phyloP scores from a whole-genome alignment of 1,284 basidiomycete genomes.

The Tilletia caries region DNA sequence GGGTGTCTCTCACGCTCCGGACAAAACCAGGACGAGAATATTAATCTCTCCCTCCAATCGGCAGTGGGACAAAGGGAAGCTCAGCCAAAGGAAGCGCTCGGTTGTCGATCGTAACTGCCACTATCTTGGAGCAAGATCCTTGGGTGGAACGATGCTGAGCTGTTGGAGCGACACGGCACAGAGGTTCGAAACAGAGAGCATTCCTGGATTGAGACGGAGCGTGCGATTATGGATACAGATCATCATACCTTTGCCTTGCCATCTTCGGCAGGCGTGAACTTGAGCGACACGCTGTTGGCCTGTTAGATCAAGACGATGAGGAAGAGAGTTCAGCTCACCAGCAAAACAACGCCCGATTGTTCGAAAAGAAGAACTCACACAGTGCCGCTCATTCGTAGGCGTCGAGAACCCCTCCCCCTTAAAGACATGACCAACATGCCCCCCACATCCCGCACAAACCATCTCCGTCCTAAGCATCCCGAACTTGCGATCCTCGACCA shows the following conservation, averaged over 20 bases:
- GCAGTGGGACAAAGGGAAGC: too few relatives aligned
- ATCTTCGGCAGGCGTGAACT: slow-evolving; percentile 5
- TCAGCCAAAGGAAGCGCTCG: too few relatives aligned
- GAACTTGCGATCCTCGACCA: slow-evolving; percentile 56
- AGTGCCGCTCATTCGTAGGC: slow-evolving; percentile 76
- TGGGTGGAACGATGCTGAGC: too few relatives aligned
- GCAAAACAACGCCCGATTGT: background rate
- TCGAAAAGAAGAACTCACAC: slow-evolving; percentile 48
- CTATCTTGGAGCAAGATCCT: too few relatives aligned
- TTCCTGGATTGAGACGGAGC: too few relatives aligned
- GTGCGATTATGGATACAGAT: too few relatives aligned
- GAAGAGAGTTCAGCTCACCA: background rate
- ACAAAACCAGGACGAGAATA: too few relatives aligned
- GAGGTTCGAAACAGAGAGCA: too few relatives aligned
- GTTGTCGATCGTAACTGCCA: too few relatives aligned
- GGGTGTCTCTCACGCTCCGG: too few relatives aligned
- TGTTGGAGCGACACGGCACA: too few relatives aligned
- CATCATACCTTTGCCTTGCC: slow-evolving; percentile 6
- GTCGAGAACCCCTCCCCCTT: slow-evolving; percentile 69
- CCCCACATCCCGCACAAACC: slow-evolving; percentile 71
- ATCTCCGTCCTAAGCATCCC: slow-evolving; percentile 66
- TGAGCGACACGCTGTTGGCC: slow-evolving; percentile 14
- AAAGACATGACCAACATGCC: slow-evolving; percentile 90
- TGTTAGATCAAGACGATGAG: background rate
- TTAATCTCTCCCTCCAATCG: too few relatives aligned